phyloP scores from a whole-genome alignment of 805 yeast species.

The Diddensiella santjacobensis region DNA sequence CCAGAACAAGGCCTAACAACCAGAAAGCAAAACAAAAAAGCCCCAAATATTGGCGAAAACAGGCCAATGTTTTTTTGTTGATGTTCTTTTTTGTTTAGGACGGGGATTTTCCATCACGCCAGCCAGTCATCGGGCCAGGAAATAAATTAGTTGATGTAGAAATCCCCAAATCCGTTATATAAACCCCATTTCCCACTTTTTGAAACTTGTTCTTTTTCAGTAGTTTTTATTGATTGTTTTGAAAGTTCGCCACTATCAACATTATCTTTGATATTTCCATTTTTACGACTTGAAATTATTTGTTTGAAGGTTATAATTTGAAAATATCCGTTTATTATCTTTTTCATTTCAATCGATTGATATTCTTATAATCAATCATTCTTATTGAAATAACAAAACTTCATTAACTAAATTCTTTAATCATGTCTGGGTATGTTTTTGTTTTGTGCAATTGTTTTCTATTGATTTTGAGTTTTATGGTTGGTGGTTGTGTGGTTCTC shows the following conservation, averaged over 20 bases:
- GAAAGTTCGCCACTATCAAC: neutral
- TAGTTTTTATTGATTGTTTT: neutral
- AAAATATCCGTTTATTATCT: neutral
- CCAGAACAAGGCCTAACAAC: too few relatives aligned
- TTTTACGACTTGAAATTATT: neutral
- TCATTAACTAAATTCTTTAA: neutral
- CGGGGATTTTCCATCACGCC: too few relatives aligned
- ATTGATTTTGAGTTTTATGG: neutral
- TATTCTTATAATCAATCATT: too few relatives aligned
- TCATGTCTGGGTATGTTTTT: neutral
- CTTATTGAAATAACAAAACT: too few relatives aligned
- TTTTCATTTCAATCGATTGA: too few relatives aligned
- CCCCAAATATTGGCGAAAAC: too few relatives aligned
- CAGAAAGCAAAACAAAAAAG: too few relatives aligned
- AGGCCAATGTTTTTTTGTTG: too few relatives aligned
- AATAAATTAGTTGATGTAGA: too few relatives aligned
- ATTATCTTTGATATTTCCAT: neutral
- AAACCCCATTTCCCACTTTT: neutral
- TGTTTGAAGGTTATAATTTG: neutral
- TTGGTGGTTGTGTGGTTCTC: neutral
- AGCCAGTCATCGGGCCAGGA: too few relatives aligned
- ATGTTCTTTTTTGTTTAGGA: too few relatives aligned
- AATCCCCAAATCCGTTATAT: neutral
- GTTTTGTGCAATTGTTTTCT: neutral
- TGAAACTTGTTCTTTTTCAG: neutral